Base-by-base conservation (phyloP, 2,329 filamentous ascomycete genomes). In the Emericellopsis atlantica region DNA sequence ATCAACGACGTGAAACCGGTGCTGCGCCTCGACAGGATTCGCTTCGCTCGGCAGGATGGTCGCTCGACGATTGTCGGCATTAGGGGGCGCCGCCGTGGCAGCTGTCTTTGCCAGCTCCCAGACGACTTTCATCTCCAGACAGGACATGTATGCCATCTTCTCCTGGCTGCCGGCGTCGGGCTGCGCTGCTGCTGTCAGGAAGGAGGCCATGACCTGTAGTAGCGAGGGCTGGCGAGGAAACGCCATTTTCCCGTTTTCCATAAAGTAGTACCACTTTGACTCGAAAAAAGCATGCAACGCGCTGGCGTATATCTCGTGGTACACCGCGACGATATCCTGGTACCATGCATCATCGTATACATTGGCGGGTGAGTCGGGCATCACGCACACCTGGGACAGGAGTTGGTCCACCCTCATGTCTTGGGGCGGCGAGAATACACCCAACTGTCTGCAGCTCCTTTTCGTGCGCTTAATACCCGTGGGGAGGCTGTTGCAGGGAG, bases 201-300 rank as follows among this genome's bases (percentile, higher is more conserved):
- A 80, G 14, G 74, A 71, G 6, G 73, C 72, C 54, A 89, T 76
- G 45, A 81, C 73, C 40, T 79, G 75, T 49, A 82, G 67, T n/a
- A 86, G 64, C 23, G 65, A 62, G 23, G 67, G 62, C 53, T 83
- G 67, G 39, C 64, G 60, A 42, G 65, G 64, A 43, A 76, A 61
- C n/a, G 66, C 54, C 53, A 61, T 64, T 32, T 62, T 56, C 40
- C 64, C 57, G 44, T 64, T 60, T 12, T 67, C 69, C 37, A 55
- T 55, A 37, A 69, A 65, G 44, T 67, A 75, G 62, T 86, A 95
- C 89, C 89, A 96, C 23, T 70, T 72, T 6, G 86, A 84, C 58
- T 95, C 89, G 46, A 93, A 74, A 46, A 92, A 81, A 39, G 74
- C 73, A 58, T 85, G 80, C 37, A 92, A 73, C 7, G 79, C 82